Base-by-base conservation (phyloP, 176 grass and related monocot genomes). In the Thinopyrum elongatum region DNA sequence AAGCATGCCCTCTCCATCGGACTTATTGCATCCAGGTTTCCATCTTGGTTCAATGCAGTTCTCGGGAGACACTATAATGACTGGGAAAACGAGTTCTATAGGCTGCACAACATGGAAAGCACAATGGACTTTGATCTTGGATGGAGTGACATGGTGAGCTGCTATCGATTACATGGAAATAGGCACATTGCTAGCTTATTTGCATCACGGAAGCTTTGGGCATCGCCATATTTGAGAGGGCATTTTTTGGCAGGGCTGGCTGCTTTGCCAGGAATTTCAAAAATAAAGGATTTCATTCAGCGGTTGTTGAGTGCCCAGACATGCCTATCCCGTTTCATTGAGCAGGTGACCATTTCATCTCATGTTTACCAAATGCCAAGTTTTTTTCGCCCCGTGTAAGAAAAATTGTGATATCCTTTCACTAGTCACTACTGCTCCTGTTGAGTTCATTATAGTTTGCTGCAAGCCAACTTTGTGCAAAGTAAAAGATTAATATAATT, bases 1-100 rank as follows among this genome's bases (percentile, higher is more conserved):
- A 92, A 94, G 80, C 94, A 97, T 80, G 94, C 80, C 0, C 39
- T 97, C 76, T 90, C 86, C 59, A 84, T 92, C 65, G 90, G 90
- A 86, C 60, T 89, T 19, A 85, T 94, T 21, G 72, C 62, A 31
- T 77, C 76, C 38, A 94, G 81, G 76, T 88, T 97, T 38, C 80
- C 83, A 44, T 94, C 86, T 76, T 97, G 86, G 92, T 92, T 94
- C 46, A 90, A 84, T 80, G 80, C 76, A 63, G 81, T 87, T 90
- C 85, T 97, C 30, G 88, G 80, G 26, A 88, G 89, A 30, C 76
- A 81, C 23, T 94, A 90, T 19, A 87, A 64, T 35, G 86, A 89
- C 76, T 97, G 89, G 85, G 80, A 91, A 79, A 73, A 65, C 39
- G 94, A 94, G 31, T 92, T 97, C 34, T 83, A 69, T 70, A 83